These are phyloP conservation scores for Williopsis jadinii DNA, from an alignment of 1,139 yeast genomes.

Conservation along the genomic window DNA sequence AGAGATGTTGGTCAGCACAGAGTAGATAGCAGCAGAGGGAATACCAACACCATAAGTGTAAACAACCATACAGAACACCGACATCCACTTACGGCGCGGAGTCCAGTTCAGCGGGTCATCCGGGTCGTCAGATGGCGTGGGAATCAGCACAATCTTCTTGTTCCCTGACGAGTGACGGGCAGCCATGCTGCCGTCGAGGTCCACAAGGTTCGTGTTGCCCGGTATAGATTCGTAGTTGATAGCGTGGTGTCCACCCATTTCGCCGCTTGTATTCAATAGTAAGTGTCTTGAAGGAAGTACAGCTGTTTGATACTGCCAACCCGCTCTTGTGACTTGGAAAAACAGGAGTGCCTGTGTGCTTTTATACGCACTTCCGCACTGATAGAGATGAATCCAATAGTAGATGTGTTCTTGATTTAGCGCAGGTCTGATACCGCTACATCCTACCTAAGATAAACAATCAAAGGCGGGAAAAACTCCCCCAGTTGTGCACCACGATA, in stretches of 20 bases:
- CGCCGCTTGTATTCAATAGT: not conserved
- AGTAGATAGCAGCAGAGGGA: conserved; percentile 40
- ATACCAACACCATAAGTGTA: conserved; percentile 39
- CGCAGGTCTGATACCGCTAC: too few relatives aligned
- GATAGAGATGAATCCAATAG: too few relatives aligned
- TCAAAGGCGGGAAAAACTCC: too few relatives aligned
- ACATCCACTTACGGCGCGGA: conserved; percentile 29
- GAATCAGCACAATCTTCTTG: conserved; percentile 29
- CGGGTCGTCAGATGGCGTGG: conserved; percentile 35
- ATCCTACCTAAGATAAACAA: too few relatives aligned
- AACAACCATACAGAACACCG: conserved; percentile 32
- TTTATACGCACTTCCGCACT: too few relatives aligned
- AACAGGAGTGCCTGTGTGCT: too few relatives aligned
- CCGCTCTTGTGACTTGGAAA: too few relatives aligned
- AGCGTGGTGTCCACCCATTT: too few relatives aligned
- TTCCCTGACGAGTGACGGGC: conserved; percentile 22
- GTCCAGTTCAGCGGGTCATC: conserved; percentile 44
- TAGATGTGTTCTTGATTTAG: too few relatives aligned
- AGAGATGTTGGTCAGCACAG: conserved; percentile 36
- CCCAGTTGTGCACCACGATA: too few relatives aligned
- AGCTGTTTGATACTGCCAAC: not conserved
- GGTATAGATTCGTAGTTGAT: conserved; percentile 41
- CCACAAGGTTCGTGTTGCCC: conserved; percentile 56
- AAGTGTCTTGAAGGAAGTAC: not conserved
- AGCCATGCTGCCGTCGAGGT: conserved; percentile 28